Conservation (phyloP, 2,329 filamentous ascomycete genomes). For the Fusarium brevicatenulatum region DNA sequence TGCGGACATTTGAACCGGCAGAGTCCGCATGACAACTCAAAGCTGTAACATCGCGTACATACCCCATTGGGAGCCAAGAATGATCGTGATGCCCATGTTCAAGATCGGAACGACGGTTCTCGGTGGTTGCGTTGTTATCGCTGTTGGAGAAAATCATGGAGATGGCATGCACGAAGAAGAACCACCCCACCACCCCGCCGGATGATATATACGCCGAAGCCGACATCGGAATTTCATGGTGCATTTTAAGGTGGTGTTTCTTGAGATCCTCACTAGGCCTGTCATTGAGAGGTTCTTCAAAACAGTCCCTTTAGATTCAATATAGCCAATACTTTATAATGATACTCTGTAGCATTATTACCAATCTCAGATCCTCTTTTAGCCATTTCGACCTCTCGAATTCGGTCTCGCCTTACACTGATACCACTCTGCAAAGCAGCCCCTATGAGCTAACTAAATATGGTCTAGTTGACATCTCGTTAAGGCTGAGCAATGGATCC, state of each 20-base stretch:
- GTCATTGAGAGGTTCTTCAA: neutral
- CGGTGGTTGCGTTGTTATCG: neutral
- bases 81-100: slow-evolving; percentile 35
- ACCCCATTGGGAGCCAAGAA: slow-evolving; percentile 54
- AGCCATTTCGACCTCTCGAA: neutral
- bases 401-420: neutral
- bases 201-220: neutral
- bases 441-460: neutral
- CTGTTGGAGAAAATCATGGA: neutral
- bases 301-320: neutral
- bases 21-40: slow-evolving; percentile 11
- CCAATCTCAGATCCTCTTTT: neutral
- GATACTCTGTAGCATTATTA: neutral
- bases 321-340: fast-evolving
- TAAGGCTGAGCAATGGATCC: slow-evolving; percentile 21
- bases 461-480: neutral
- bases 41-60: slow-evolving; percentile 37
- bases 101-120: neutral
- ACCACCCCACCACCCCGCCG: neutral
- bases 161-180: neutral
- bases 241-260: too few species aligned
- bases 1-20: slow-evolving; percentile 24
- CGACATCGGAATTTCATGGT: neutral
- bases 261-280: neutral
- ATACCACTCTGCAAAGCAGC: neutral